These are phyloP conservation scores for Oryza officinalis DNA, from an alignment of 176 grass and related monocot species.

Conservation along the genomic window DNA sequence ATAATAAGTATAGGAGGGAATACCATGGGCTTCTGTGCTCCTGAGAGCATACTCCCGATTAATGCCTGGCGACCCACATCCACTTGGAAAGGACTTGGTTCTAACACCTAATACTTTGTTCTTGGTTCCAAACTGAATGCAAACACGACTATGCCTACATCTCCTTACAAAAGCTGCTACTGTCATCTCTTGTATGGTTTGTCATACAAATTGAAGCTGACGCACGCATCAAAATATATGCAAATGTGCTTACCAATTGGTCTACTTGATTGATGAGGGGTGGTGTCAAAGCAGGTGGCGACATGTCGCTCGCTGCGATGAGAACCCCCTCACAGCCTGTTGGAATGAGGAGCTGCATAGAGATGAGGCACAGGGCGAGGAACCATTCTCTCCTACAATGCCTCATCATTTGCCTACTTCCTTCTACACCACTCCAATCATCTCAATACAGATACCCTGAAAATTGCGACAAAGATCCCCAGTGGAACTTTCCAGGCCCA, in stretches of 20 bases:
- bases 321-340: neutral
- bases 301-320: conserved; percentile 2
- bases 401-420: conserved; percentile 26
- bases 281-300: conserved; percentile 30
- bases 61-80: neutral
- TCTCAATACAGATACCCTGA: neutral
- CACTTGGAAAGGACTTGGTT: neutral
- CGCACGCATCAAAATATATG: neutral
- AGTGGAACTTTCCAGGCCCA: neutral
- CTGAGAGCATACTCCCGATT: neutral
- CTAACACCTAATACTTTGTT: neutral
- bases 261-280: conserved; percentile 40
- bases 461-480: neutral
- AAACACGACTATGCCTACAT: neutral
- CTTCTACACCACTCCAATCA: conserved; percentile 35
- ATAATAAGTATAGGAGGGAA: neutral
- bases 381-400: conserved; percentile 30
- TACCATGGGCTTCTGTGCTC: conserved; percentile 5
- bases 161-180: neutral
- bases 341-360: conserved; percentile 20
- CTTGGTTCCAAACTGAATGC: neutral
- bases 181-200: neutral
- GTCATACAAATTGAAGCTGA: neutral
- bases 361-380: conserved; percentile 37
- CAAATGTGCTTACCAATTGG: conserved; percentile 37